Conservation (phyloP, 129 eudicot species). For the Escallonia herrerae region DNA sequence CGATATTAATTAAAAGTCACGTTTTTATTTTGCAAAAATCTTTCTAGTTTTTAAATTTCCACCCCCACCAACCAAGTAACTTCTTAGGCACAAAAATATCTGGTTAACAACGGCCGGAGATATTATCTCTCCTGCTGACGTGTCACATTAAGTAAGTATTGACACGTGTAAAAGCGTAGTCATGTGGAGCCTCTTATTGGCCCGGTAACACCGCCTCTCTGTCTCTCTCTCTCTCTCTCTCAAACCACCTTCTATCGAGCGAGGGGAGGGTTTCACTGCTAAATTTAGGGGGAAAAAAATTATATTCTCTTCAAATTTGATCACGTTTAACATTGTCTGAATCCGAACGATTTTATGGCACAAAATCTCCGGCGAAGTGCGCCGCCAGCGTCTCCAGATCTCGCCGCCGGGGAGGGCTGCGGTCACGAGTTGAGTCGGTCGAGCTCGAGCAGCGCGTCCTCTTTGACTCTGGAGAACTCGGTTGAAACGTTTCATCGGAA, state of each 20-base stretch:
- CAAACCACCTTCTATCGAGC: background rate
- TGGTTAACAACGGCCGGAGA: background rate
- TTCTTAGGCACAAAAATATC: background rate
- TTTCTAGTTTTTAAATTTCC: no score
- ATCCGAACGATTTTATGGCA: background rate
- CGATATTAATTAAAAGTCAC: no score
- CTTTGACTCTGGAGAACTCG: constrained; percentile 13
- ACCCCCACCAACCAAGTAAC: no score
- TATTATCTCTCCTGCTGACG: background rate
- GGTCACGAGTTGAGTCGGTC: constrained; percentile 17
- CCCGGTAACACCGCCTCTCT: background rate
- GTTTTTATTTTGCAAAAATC: no score
- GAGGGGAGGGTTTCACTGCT: background rate
- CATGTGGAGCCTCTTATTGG: constrained; percentile 3
- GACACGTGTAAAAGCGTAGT: constrained; percentile 11
- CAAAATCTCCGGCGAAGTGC: background rate
- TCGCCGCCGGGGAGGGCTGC: constrained; percentile 9
- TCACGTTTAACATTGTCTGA: background rate
- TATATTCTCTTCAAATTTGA: background rate
- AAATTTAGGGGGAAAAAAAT: background rate
- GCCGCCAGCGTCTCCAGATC: constrained; percentile 5
- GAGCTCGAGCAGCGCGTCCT: constrained; percentile 12
- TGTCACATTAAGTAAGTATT: background rate
- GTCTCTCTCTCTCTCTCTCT: background rate
- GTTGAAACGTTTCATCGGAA: background rate